Evolutionary conservation across 2,329 filamentous ascomycete genomes (phyloP), one percentile per base, ranked within the genome.

Genomic region (Pyricularia grisea): DNA sequence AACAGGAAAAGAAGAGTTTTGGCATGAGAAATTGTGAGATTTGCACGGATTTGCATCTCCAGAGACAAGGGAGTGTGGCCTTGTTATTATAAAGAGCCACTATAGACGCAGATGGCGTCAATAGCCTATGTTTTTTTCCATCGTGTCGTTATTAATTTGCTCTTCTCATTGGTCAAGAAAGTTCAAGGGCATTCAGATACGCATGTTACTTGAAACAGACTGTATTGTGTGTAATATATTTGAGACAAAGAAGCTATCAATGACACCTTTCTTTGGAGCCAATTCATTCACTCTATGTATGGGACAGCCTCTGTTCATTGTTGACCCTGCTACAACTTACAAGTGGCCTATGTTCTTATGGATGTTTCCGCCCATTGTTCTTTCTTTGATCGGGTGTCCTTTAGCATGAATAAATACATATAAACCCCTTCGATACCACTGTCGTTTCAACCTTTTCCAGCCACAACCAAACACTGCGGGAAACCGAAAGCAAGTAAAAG

Each of bases 401-500:
- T 50, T 5, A 50, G 20, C 17, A 7, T 50, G 3, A 20, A 50
- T 50, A n/a, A 50, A n/a, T n/a, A 2, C 7, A n/a, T 20, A n/a
- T n/a, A 20, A n/a, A 4, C 3, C 7, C 42, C 3, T n/a, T 61
- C 36, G 67, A 4, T 25, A 17, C 10, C 9, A 33, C 63, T 30
- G 68, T 28, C 30, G 74, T 25, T 72, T 30, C 10, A 33, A 31
- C 10, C 4, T 58, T 10, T 11, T 23, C 14, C n/a, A 27, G 27
- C 42, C 14, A 20, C 6, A 20, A 20, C 17, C 36, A 76, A 78
- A 60, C 63, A 73, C 74, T 50, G 36, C 77, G 3, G 75, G 76
- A 14, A 75, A 36, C 10, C 76, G 3, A 72, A 73, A 5, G 71
- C 72, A 4, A 76, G 76, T 27, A 77, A 77, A 77, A 75, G 76